Evolutionary conservation across 2,329 filamentous ascomycete species (phyloP).

Genomic region (Pestalotiopsis sp.): DNA sequence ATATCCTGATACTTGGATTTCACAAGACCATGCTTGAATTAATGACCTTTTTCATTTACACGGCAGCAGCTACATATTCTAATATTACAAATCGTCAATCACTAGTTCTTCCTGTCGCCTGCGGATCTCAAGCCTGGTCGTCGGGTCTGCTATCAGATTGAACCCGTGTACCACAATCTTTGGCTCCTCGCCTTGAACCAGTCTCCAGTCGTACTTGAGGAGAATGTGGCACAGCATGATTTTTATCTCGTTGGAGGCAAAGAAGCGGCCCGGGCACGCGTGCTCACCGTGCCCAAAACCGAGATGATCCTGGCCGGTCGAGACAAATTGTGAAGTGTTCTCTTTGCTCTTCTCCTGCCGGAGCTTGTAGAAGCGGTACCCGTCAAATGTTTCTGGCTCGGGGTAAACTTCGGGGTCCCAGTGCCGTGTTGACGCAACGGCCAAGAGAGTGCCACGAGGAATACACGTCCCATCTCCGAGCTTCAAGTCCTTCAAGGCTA

Average conservation of each 20-base stretch:
- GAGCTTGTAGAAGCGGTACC: constrained; percentile 3
- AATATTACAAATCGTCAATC: constrained; percentile 22
- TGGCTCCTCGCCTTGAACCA: constrained; percentile 26
- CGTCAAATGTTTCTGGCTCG: constrained; percentile 6
- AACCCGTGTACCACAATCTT: constrained; percentile 12
- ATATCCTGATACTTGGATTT: too few relatives aligned
- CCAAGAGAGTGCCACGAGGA: not conserved
- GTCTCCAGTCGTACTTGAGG: constrained; percentile 35
- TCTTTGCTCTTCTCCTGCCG: constrained; percentile 26
- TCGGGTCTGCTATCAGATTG: constrained; percentile 15
- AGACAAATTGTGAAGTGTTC: constrained; percentile 38
- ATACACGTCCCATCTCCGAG: not conserved
- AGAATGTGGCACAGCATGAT: constrained; percentile 27
- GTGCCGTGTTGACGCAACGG: constrained; percentile 10
- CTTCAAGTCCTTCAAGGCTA: not conserved
- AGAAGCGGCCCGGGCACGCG: constrained; percentile 34
- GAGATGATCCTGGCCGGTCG: constrained; percentile 32
- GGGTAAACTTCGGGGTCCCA: constrained; percentile 23
- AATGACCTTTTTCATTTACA: not conserved
- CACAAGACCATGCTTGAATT: too few relatives aligned
- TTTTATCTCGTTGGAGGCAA: constrained; percentile 40
- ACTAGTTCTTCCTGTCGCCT: constrained; percentile 30
- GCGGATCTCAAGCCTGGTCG: constrained; percentile 27
- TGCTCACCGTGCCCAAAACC: constrained; percentile 44
- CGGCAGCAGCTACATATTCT: not conserved